Evolutionary conservation across 2,329 filamentous ascomycete genomes (phyloP).

Genomic region (Coniochaeta ligniaria): DNA sequence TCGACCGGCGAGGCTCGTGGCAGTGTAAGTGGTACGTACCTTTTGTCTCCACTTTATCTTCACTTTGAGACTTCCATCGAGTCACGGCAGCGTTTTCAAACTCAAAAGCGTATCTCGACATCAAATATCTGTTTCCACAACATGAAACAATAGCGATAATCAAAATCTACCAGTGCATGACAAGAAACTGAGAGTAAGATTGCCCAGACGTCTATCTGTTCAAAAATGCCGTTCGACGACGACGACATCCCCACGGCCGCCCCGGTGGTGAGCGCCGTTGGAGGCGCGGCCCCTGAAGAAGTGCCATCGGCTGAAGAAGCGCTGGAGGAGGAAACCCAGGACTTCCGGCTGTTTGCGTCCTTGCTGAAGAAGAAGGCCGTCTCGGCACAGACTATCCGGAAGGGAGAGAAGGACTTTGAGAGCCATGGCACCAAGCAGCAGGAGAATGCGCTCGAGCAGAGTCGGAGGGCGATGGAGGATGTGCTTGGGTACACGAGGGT

Average conservation of each 20-base stretch:
- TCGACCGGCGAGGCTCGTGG: too few species aligned
- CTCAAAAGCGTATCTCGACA: not conserved
- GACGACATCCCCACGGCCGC: slow-evolving; percentile 12
- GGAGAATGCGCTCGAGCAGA: slow-evolving; percentile 68
- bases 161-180: not conserved
- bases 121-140: not conserved
- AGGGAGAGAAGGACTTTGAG: slow-evolving; percentile 97
- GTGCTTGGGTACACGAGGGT: slow-evolving; percentile 72
- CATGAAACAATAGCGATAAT: not conserved
- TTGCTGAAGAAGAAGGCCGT: slow-evolving; percentile 43
- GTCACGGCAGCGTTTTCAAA: not conserved
- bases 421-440: slow-evolving; percentile 82
- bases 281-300: slow-evolving; percentile 18
- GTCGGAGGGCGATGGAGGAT: slow-evolving; percentile 81
- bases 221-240: slow-evolving; percentile 20
- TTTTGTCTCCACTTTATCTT: not conserved
- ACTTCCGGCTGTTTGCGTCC: slow-evolving; percentile 68
- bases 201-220: not conserved
- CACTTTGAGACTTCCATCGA: not conserved
- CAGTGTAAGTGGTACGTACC: not conserved
- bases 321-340: slow-evolving; percentile 73
- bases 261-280: slow-evolving; percentile 13
- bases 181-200: not conserved
- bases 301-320: slow-evolving; percentile 45
- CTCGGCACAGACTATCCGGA: slow-evolving; percentile 65